A percentile compares a stretch with the other conserved stretches of the same genome.
phyloP scores from a whole-genome alignment of 768 basidiomycete genomes.

The Mycena venus region DNA sequence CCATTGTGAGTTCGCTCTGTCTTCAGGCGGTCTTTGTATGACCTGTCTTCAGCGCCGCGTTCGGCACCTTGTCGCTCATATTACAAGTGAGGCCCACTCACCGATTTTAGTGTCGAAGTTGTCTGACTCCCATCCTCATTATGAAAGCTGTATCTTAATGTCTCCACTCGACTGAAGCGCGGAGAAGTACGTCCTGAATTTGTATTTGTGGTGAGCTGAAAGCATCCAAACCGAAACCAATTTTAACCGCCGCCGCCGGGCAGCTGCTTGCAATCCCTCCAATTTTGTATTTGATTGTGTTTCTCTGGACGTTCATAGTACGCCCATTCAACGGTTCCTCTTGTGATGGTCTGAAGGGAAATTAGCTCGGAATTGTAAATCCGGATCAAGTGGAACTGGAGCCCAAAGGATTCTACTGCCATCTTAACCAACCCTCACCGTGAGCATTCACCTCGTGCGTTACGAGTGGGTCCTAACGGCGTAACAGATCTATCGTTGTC shows the following conservation, averaged over 20 bases:
- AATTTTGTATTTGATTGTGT: background rate
- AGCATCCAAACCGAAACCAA: too few relatives aligned
- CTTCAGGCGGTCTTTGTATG: background rate
- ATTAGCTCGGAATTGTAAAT: conserved; percentile 4
- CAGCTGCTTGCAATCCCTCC: conserved; percentile 18
- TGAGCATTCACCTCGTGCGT: background rate
- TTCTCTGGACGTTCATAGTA: conserved; percentile 18
- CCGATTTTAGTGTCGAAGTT: background rate
- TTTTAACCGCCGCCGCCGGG: background rate
- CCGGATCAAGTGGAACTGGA: conserved; percentile 12
- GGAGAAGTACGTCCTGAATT: background rate
- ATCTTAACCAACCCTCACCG: background rate
- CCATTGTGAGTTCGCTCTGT: conserved; percentile 25
- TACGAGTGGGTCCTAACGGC: background rate
- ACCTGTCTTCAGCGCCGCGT: conserved; percentile 1
- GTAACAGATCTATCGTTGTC: background rate
- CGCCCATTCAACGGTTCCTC: background rate
- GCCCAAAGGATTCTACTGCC: conserved; percentile 23
- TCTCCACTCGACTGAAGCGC: conserved; percentile 13
- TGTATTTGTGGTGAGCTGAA: conserved; percentile 4
- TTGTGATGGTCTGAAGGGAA: too few relatives aligned
- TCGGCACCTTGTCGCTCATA: conserved; percentile 21
- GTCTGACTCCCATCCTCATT: background rate
- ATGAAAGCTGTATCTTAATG: conserved; percentile 17
- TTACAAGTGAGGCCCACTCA: conserved; percentile 4